Percentiles rank a stretch among this genome's conserved stretches.
Conservation (phyloP, 441 rosid genomes). For the Erodium texanum region DNA sequence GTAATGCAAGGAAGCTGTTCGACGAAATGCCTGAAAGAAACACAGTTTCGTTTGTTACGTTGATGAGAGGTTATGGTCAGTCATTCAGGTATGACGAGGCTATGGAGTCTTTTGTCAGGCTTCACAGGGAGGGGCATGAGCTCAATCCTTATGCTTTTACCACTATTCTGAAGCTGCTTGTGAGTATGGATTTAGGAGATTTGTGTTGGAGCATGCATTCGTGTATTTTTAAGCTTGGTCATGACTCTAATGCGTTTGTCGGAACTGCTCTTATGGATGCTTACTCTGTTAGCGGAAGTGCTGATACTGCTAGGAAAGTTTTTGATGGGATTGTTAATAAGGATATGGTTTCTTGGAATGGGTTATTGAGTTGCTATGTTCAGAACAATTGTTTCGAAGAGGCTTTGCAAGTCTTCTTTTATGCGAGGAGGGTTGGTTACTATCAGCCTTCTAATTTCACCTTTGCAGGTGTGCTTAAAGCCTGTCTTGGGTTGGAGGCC, state of each 20-base stretch:
- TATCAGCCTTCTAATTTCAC: conserved; percentile 47
- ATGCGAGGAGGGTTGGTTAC: conserved; percentile 56
- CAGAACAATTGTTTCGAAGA: conserved; percentile 54
- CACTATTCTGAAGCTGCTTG: conserved; percentile 52
- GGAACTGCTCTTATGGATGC: conserved; percentile 72
- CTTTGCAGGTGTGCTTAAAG: conserved; percentile 61
- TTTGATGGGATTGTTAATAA: conserved; percentile 49
- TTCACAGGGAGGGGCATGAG: conserved; percentile 66
- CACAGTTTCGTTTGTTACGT: conserved; percentile 58
- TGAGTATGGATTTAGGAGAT: conserved; percentile 44
- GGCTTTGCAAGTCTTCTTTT: conserved; percentile 36
- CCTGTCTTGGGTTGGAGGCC: conserved; percentile 51
- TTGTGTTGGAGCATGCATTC: conserved; percentile 46
- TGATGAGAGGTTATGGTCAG: conserved; percentile 38
- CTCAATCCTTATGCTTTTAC: conserved; percentile 77
- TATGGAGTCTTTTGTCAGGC: conserved; percentile 33
- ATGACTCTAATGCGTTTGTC: conserved; percentile 47
- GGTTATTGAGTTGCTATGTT: conserved; percentile 61
- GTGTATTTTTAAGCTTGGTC: conserved; percentile 65
- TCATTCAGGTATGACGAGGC: conserved; percentile 33
- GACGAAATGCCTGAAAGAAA: conserved; percentile 66
- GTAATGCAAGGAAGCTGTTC: conserved; percentile 50
- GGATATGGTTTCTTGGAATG: conserved; percentile 84
- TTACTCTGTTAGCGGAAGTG: conserved; percentile 47
- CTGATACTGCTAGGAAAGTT: conserved; percentile 44